Evolutionary conservation across 2,329 filamentous ascomycete genomes (phyloP), one percentile per base, ranked within the genome.

Genomic region (Blastomyces gilchristii): DNA sequence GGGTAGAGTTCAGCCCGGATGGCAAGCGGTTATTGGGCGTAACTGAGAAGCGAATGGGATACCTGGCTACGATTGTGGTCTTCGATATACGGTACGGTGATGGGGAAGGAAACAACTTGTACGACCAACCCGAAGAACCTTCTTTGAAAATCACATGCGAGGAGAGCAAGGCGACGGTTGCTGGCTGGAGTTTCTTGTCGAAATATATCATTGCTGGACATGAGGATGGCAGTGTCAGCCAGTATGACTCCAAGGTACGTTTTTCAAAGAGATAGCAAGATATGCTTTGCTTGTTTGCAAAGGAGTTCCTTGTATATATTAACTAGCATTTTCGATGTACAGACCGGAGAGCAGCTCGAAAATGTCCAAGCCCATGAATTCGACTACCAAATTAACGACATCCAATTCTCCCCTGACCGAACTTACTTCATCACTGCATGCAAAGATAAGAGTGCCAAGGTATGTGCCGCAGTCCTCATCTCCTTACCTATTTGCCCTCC

Each of bases 381-480:
- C 72, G 88, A 90, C 80, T 80, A 83, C 73, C 82, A 84, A 76
- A 90, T 99, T 72, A 94, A 90, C 71, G 94, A 99, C 77, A 85
- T 99, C 65, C 94, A 99, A 80, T 97, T 94, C 89, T 88, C 91
- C 62, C 78, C 86, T 62, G 94, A 99, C 82, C 86, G 93, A 71
- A 96, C 92, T 72, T 97, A 97, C 81, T 97, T 97, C 82, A 94
- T 99, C 81, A 99, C 94, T 64, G 88, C 94, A 64, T 94, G 89
- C 74, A 97, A 97, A 82, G 94, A 99, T 83, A 99, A 99, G 85
- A 88, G 89, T 57, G 89, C 94, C 69, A 96, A 96, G 84, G 88
- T 90, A 81, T 45, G 76, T 63, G 37, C 49, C 31, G 28, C 25
- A 52, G 49, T 28, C 5, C 49, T 28, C 31, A 52, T 52, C 22